Base-by-base conservation (phyloP, 1,284 basidiomycete species). In the Hemileia vastatrix region DNA sequence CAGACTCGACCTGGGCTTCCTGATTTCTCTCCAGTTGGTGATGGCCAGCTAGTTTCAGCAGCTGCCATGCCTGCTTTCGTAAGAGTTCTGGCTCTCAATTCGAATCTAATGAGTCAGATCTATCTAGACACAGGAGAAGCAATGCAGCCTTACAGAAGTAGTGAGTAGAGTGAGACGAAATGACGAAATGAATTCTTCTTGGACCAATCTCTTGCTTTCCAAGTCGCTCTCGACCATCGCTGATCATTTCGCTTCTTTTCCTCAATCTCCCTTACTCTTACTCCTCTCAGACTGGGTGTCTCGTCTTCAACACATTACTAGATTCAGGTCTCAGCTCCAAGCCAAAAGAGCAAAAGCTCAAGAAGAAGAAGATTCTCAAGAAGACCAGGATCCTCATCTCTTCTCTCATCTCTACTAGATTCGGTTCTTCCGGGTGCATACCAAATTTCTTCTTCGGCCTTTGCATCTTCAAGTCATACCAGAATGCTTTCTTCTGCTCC, bases 91-190 rank as follows among this genome's bases (percentile, higher is more conserved):
- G 71, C 71, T 13, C 65, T 75, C 64, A 68, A 73, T 50, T 67
- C 67, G 54, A 72, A 73, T 54, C 65, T 74, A 13, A 71, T 74
- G 53, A 71, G 71, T 51, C 73, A 73, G 62, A 74, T 75, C 57
- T 72, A 67, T 49, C 49, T 71, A 32, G 73, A 72, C 47, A 73
- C 73, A 49, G 72, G 68, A 53, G 70, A 71, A 47, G 69, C 68
- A 1, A 71, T 72, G 71, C 68, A 69, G 58, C 70, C 70, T 23
- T 75, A 71, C 44, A 64, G 65, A 54, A 72, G 69, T 64, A 75
- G 63, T 64, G 40, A 45, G 65, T 66, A 21, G 40, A 6, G 11
- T 19, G 15, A 15, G 6, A 27, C 27, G 27, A 27, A 27, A 27
- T 27, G 27, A 27, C 27, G 27, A 27, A 27, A 27, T 27, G 27